Evolutionary conservation across 2,329 filamentous ascomycete genomes (phyloP), one percentile per base, ranked within the genome.

Genomic region (Penicillium sp.): DNA sequence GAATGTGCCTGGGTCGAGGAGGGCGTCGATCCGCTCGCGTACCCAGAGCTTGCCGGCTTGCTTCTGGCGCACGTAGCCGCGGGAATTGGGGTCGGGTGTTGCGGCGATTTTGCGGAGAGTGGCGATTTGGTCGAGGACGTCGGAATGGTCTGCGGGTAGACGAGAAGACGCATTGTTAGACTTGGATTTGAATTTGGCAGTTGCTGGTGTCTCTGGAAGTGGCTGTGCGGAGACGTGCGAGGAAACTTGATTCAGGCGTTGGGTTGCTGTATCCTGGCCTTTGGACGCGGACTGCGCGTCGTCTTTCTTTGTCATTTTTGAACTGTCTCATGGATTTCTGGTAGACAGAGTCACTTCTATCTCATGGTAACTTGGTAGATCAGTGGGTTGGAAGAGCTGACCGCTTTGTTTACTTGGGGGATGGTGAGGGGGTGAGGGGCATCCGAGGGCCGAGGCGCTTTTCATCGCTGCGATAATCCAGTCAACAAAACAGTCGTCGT

Each of bases 11-110:
- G 74, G 65, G 58, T 88, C 85, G 11, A 88, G 77, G n/a, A 89
- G 75, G 35, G 81, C 75, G 5, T 83, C 78, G 18, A 88, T 82
- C 2, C 86, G 78, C 66, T 88, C 85, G 22, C 85, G 81, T 0
- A 88, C 85, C 85, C 85, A 88, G 18, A 88, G 78, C 70, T 89
- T 89, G 1, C 86, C 86, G 3, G 84, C 81, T 71, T 85, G 78
- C 63, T 86, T 87, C 68, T 89, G 86, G 5, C 84, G 81, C n/a
- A 84, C 72, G 62, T 88, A 88, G 24, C 86, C 86, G 60, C 82
- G 77, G 56, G 82, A 82, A 7, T 74, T 79, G 0, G 77, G 70
- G 53, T 86, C 78, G 2, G 86, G 85, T 1, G 81, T 87, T 22
- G 78, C 74, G 11, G 86, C 85, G 39, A 86, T 81, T 6, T 71